Conservation (phyloP, 2,329 filamentous ascomycete species). For the Cordyceps pruinosa region DNA sequence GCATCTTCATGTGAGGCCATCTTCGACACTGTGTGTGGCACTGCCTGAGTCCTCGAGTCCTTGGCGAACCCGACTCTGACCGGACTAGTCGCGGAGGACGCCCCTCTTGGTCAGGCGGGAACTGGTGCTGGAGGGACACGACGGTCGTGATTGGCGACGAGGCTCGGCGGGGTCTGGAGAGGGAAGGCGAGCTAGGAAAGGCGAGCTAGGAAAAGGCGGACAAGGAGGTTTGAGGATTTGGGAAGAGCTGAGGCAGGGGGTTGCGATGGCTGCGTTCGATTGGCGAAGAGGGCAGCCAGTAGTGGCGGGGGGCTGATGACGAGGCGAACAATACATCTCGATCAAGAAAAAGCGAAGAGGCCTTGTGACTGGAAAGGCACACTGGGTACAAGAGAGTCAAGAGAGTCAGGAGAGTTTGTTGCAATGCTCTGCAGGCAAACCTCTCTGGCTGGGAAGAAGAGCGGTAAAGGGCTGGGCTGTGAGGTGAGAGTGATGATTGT, state of each 20-base stretch:
- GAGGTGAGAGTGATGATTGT: background rate
- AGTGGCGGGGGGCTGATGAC: too few species aligned
- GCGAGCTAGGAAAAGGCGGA: background rate
- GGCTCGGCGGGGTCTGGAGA: background rate
- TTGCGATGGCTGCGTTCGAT: background rate
- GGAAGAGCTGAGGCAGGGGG: background rate
- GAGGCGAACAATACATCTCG: background rate
- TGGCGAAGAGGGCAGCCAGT: background rate
- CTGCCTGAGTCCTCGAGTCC: too few species aligned
- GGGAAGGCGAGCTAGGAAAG: background rate
- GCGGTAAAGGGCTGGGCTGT: conserved; percentile 7
- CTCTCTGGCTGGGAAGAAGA: too few species aligned
- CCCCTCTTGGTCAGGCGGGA: conserved; percentile 2
- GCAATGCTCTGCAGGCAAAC: too few species aligned
- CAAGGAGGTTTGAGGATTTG: background rate
- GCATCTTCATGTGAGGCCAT: too few species aligned
- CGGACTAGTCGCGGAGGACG: background rate
- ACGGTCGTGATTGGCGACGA: background rate
- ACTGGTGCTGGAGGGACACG: background rate
- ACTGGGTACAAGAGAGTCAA: background rate
- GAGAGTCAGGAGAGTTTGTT: too few species aligned
- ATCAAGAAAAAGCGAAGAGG: background rate
- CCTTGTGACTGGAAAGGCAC: too few species aligned
- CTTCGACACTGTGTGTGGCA: too few species aligned
- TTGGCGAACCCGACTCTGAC: too few species aligned